phyloP scores from a whole-genome alignment of 1,139 yeast genomes.

The Schwanniomyces etchellsii region DNA sequence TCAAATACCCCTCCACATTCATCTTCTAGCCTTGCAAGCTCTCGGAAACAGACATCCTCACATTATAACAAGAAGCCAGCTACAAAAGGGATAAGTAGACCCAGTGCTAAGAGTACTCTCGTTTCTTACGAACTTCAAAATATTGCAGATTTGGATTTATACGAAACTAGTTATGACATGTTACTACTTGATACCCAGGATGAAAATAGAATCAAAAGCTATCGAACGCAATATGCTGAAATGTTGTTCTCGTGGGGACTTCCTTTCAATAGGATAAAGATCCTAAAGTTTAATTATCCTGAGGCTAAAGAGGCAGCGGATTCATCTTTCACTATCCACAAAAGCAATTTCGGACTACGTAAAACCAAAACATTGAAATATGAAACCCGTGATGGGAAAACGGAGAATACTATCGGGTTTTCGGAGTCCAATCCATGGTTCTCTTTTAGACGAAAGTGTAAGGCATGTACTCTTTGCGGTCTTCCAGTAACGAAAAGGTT shows the following conservation, averaged over 20 bases:
- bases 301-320: slow-evolving; percentile 8
- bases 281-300: slow-evolving; percentile 65
- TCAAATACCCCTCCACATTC: slow-evolving; percentile 1
- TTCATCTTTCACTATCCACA: slow-evolving; percentile 28
- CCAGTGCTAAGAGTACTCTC: slow-evolving; percentile 2
- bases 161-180: slow-evolving; percentile 40
- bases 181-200: slow-evolving; percentile 46
- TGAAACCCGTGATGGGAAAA: slow-evolving; percentile 10
- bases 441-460: slow-evolving; percentile 11
- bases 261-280: slow-evolving; percentile 69
- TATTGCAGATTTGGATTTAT: slow-evolving; percentile 50
- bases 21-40: background rate
- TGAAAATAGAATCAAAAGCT: slow-evolving; percentile 38
- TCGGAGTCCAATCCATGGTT: background rate
- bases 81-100: background rate
- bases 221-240: slow-evolving; percentile 75
- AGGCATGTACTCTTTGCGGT: slow-evolving; percentile 61
- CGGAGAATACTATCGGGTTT: slow-evolving; percentile 6
- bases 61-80: slow-evolving; percentile 11
- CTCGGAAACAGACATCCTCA: slow-evolving; percentile 7
- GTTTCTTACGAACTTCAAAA: slow-evolving; percentile 52
- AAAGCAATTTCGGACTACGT: slow-evolving; percentile 36
- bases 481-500: slow-evolving; percentile 55
- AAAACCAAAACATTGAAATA: slow-evolving; percentile 12
- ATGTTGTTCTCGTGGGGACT: slow-evolving; percentile 80